Base-by-base conservation (phyloP, 768 basidiomycete species). In the Xerocomus brunneocitrinus region DNA sequence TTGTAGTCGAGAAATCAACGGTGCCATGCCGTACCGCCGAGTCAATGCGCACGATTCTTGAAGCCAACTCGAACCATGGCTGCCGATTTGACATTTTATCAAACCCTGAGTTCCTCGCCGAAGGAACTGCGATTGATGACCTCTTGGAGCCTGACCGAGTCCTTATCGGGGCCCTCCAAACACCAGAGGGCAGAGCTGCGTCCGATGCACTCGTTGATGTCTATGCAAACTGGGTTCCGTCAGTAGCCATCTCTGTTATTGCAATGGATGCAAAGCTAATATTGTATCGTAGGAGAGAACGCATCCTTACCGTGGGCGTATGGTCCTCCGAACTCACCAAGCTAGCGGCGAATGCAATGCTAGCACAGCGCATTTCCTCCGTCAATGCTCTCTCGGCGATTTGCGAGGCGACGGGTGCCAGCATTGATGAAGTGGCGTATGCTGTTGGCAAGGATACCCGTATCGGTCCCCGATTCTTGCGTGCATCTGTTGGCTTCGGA, bases 241-340 rank as follows among this genome's bases (percentile, higher is more conserved):
- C 62, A 76, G 88, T 82, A 28, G 49, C 36, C 8, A 48, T 46
- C 47, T 60, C n/a, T 38, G 14, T 30, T 40, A 8, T 32, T 5
- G 8, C 8, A 3, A 32, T 22, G 28, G 27, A 25, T 6, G 10
- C 7, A 16, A 36, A 40, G n/a, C 49, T 61, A 47, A 59, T 42
- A 6, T 38, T 39, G 16, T 40, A 19, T 41, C 13, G 45, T 57
- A 91, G 89, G 27, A 75, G 71, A 55, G 83, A 92, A 4, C 80
- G 81, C 44, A 90, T 98, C 68, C 78, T 99, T 47, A 91, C 89
- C 19, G 97, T 98, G 61, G 95, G 97, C 59, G 80, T 99, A 28
- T 99, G 97, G 97, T 95, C 92, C 2, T 98, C 95, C 3, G 97
- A 99, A 72, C 83, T 99, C 27, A 91, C 95, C 58, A 99, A 99